Conservation (phyloP, 2,329 filamentous ascomycete species). For the Apiospora kogelbergensis region DNA sequence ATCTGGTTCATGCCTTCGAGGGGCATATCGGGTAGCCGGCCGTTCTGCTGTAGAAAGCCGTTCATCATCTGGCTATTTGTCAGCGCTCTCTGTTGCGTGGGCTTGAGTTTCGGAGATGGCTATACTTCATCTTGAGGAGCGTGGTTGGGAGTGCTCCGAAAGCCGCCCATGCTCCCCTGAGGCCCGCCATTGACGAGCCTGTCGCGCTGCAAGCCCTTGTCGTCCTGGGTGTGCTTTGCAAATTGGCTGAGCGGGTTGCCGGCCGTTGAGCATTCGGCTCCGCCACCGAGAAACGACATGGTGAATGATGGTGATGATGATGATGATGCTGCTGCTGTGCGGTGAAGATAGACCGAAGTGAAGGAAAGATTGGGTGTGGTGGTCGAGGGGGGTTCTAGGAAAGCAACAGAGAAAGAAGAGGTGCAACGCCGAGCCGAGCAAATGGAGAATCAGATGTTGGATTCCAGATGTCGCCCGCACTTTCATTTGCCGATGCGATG, state of each 20-base stretch:
- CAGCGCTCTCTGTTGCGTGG: slow-evolving; percentile 21
- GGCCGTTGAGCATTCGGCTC: slow-evolving; percentile 87
- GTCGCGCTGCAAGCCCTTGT: slow-evolving; percentile 92
- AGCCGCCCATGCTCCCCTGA: slow-evolving; percentile 69
- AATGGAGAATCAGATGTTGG: slow-evolving; percentile 2
- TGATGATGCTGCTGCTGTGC: not conserved
- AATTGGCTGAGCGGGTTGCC: slow-evolving; percentile 97
- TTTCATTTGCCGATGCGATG: slow-evolving; percentile 1
- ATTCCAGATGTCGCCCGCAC: not conserved
- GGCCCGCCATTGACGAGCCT: slow-evolving; percentile 76
- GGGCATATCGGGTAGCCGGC: slow-evolving; percentile 54
- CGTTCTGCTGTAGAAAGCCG: slow-evolving; percentile 82
- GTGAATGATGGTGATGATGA: slow-evolving; percentile 21
- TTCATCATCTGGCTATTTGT: slow-evolving; percentile 73
- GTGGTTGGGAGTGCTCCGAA: slow-evolving; percentile 70
- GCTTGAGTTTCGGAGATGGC: not conserved
- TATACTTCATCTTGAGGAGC: slow-evolving; percentile 72
- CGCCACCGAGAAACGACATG: slow-evolving; percentile 96
- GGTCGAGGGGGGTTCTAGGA: not conserved
- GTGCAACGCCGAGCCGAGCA: not conserved
- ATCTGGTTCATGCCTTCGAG: slow-evolving; percentile 45
- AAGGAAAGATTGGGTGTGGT: not conserved
- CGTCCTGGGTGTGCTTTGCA: slow-evolving; percentile 94
- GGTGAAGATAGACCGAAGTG: not conserved
- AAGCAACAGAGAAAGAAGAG: not conserved